Conservation (phyloP, 805 yeast species). For the Candida nitratophila region DNA sequence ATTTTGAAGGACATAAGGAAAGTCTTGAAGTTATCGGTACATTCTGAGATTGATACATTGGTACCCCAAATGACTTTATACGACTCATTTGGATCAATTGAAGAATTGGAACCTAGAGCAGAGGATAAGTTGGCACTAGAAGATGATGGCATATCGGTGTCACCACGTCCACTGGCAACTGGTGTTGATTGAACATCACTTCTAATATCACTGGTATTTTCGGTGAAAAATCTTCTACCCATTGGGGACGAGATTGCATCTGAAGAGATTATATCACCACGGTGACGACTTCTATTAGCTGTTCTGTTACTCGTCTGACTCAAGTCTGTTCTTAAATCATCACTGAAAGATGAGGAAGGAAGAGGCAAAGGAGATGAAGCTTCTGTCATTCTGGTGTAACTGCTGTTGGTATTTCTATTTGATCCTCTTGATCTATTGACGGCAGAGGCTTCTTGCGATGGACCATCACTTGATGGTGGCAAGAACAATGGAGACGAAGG, state of each 20-base stretch:
- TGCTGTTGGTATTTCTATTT: slow-evolving; percentile 6
- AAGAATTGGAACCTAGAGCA: slow-evolving; percentile 11
- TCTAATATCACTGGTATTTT: slow-evolving; percentile 15
- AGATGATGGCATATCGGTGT: slow-evolving; percentile 14
- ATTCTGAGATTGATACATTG: slow-evolving; percentile 86
- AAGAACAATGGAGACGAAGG: slow-evolving; percentile 54
- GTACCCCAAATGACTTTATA: slow-evolving; percentile 97
- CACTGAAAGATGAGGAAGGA: slow-evolving; percentile 36
- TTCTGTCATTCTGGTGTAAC: slow-evolving; percentile 8
- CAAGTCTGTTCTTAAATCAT: slow-evolving; percentile 39
- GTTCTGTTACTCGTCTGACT: slow-evolving; percentile 32
- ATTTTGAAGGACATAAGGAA: slow-evolving; percentile 79
- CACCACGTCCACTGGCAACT: slow-evolving; percentile 14
- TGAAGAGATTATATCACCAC: slow-evolving; percentile 74
- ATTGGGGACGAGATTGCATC: slow-evolving; percentile 66
- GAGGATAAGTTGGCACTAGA: slow-evolving; percentile 10
- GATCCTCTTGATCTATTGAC: slow-evolving; percentile 1
- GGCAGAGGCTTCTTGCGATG: slow-evolving; percentile 3
- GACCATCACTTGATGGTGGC: slow-evolving; percentile 35
- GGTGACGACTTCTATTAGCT: slow-evolving; percentile 39
- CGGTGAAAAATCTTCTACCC: slow-evolving; percentile 54
- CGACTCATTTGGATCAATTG: slow-evolving; percentile 53
- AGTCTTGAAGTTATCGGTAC: slow-evolving; percentile 70
- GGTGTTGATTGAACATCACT: slow-evolving; percentile 23
- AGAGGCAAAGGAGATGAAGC: slow-evolving; percentile 46